Conservation (phyloP, 2,329 filamentous ascomycete genomes). For the Penicillium sumatraense region DNA sequence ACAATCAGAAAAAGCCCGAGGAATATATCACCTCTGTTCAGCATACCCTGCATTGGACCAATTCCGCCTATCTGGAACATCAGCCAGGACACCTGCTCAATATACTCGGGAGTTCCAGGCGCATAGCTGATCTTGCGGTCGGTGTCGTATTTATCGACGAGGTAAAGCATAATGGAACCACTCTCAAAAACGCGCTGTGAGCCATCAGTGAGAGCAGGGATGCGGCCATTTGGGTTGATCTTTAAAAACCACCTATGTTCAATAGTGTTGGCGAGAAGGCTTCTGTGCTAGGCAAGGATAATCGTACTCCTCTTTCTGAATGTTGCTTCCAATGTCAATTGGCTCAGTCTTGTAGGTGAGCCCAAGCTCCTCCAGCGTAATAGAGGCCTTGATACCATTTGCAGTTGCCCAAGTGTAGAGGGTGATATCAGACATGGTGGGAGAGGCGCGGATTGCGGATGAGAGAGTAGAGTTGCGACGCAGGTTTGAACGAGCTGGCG, state of each 20-base stretch:
- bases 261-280: background rate
- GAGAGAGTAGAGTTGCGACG: conserved; percentile 10
- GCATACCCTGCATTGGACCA: conserved; percentile 47
- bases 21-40: too few species aligned
- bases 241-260: conserved; percentile 46
- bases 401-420: conserved; percentile 37
- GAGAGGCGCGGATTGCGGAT: conserved; percentile 15
- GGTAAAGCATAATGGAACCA: conserved; percentile 52
- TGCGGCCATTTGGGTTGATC: conserved; percentile 55
- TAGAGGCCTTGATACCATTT: conserved; percentile 43
- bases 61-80: conserved; percentile 50
- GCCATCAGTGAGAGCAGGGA: conserved; percentile 51
- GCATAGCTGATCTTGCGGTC: conserved; percentile 49
- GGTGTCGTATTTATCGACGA: conserved; percentile 50
- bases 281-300: background rate
- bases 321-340: conserved; percentile 49
- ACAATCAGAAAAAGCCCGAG: too few species aligned
- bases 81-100: conserved; percentile 52
- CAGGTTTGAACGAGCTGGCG: conserved; percentile 12
- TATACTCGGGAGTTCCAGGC: conserved; percentile 47
- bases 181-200: conserved; percentile 50
- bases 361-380: conserved; percentile 44
- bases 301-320: conserved; percentile 47
- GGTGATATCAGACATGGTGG: conserved; percentile 33
- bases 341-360: conserved; percentile 38